Evolutionary conservation across 352 stramenopile species (phyloP), one percentile per base, ranked within the genome.

Genomic region (Phytopythium chamaehyphon): DNA sequence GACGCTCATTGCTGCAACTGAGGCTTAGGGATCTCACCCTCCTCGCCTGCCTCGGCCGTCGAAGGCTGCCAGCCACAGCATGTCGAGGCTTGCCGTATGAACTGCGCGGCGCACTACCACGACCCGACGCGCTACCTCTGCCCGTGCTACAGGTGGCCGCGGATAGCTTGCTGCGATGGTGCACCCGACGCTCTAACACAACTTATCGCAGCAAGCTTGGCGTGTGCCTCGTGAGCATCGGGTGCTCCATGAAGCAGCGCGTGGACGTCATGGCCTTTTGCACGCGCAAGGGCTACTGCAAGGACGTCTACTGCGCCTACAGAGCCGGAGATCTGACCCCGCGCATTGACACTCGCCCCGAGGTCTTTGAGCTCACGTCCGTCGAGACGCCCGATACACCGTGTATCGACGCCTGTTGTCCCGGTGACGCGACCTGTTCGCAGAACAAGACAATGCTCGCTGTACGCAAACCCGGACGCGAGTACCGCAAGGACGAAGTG

Each of bases 271-370:
- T 85, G 33, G 51, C 71, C 28, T 83, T 86, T 45, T 90, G 80
- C 67, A 85, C 80, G 9, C 73, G 76, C 31, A 80, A 76, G 46
- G 80, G 76, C 16, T 90, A 90, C 62, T 90, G 80, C 71, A 90
- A 90, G 59, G 80, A 86, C 45, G 76, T 73, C 39, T 88, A 90
- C 59, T 90, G 80, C 60, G 57, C 50, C 15, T 88, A 78, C 52
- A 74, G 80, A 23, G 66, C 57, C 0, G 80, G 76, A 15, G 80
- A 90, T 51, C 71, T 86, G 16, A 79, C 70, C 10, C 73, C 79
- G 6, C 61, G 66, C 44, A 57, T 66, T 21, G 79, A 88, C 46
- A 70, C 64, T 11, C 75, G 80, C 0, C 56, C 55, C 9, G 76
- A 88, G 51, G 69, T 90, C n/a, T 88, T 87, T 54, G 72, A 46